Evolutionary conservation across 306 rosid genomes (phyloP).

Genomic region (Dryas alaskensis): DNA sequence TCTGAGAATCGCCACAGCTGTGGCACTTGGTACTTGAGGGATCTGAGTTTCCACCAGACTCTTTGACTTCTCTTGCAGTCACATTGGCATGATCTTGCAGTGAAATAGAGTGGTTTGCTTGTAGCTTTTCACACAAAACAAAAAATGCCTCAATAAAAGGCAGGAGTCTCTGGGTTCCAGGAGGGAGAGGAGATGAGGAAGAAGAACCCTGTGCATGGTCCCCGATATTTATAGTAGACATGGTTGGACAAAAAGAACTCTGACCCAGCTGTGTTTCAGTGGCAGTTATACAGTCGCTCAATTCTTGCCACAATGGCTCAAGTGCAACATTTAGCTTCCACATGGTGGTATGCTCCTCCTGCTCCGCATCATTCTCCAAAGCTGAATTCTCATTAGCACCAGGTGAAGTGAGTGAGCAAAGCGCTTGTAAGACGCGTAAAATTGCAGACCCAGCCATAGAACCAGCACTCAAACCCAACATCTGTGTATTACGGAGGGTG

Average conservation of each 20-base stretch:
- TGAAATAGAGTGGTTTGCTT: slow-evolving; percentile 58
- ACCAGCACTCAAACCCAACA: slow-evolving; percentile 95
- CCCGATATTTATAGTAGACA: slow-evolving; percentile 55
- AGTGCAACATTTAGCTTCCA: slow-evolving; percentile 83
- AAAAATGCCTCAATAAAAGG: slow-evolving; percentile 97
- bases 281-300: slow-evolving; percentile 90
- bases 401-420: slow-evolving; percentile 66
- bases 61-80: slow-evolving; percentile 94
- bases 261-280: slow-evolving; percentile 86
- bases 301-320: slow-evolving; percentile 92
- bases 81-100: slow-evolving; percentile 65
- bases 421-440: slow-evolving; percentile 85
- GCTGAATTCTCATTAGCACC: slow-evolving; percentile 42
- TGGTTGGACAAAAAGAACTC: slow-evolving; percentile 51
- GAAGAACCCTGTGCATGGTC: slow-evolving; percentile 79
- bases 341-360: slow-evolving; percentile 76
- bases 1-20: slow-evolving; percentile 53
- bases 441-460: slow-evolving; percentile 98
- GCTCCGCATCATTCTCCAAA: slow-evolving; percentile 51
- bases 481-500: slow-evolving; percentile 81
- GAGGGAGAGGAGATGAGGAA: slow-evolving; percentile 94
- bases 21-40: slow-evolving; percentile 32
- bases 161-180: slow-evolving; percentile 92
- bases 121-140: slow-evolving; percentile 93
- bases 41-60: slow-evolving; percentile 66